These are phyloP conservation scores for Aspergillus baeticus DNA, from an alignment of 495 filamentous ascomycete genomes.

Conservation along the genomic window DNA sequence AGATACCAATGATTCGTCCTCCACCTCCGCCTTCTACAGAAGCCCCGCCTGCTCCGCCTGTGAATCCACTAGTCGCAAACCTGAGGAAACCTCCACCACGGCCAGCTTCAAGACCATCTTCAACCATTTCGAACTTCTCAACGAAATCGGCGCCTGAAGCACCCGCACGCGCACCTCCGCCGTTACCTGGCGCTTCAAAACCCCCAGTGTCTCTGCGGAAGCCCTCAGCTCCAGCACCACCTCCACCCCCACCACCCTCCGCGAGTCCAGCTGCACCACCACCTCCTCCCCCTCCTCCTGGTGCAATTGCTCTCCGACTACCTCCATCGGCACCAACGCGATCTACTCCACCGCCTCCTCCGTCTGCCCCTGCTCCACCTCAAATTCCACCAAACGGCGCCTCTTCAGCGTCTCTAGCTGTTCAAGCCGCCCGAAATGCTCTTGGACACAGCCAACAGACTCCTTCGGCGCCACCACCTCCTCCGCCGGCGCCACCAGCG, in stretches of 20 bases:
- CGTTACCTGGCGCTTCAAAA: conserved; percentile 55
- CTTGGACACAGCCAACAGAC: conserved; percentile 49
- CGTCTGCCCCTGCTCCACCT: conserved; percentile 38
- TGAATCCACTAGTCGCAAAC: conserved; percentile 58
- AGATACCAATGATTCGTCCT: conserved; percentile 55
- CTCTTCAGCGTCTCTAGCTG: conserved; percentile 36
- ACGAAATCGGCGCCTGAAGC: conserved; percentile 45
- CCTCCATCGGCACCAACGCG: conserved; percentile 39
- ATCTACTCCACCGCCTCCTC: conserved; percentile 45
- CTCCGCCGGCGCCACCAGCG: conserved; percentile 52
- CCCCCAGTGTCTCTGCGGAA: conserved; percentile 44
- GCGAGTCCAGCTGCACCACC: conserved; percentile 43
- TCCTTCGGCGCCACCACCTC: conserved; percentile 50
- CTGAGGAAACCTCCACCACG: conserved; percentile 57
- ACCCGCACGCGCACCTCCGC: conserved; percentile 66
- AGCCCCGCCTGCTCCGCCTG: conserved; percentile 47
- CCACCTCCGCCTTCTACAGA: conserved; percentile 56
- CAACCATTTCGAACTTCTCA: conserved; percentile 48
- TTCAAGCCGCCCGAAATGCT: conserved; percentile 49
- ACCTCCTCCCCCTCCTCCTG: conserved; percentile 52
- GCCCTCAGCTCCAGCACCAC: conserved; percentile 41
- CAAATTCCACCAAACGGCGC: conserved; percentile 40
- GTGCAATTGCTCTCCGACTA: conserved; percentile 34
- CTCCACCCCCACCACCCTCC: conserved; percentile 42
- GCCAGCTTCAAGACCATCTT: conserved; percentile 52